Percentiles rank a stretch among this genome's conserved stretches.
These are phyloP conservation scores for Jackrogersella multiformis DNA, from an alignment of 495 filamentous ascomycete genomes.

Conservation along the genomic window DNA sequence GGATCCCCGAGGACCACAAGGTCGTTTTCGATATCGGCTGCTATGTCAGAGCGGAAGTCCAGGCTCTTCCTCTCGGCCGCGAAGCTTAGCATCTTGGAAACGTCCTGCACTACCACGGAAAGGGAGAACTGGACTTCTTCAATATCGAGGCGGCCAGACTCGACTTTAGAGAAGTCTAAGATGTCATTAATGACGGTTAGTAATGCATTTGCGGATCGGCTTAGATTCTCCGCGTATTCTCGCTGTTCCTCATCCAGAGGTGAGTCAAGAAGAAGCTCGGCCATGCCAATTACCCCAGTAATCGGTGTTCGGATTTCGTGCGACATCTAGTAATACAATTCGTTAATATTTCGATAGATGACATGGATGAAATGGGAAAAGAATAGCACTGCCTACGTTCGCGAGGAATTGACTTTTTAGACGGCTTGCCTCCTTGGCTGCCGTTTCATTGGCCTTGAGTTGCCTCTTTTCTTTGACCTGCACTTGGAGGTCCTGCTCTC, in stretches of 20 bases:
- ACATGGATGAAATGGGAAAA: background rate
- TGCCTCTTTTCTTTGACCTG: constrained; percentile 70
- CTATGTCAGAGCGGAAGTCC: constrained; percentile 60
- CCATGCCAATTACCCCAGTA: constrained; percentile 76
- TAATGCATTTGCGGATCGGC: constrained; percentile 81
- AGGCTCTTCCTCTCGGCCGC: constrained; percentile 68
- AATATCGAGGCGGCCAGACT: constrained; percentile 76
- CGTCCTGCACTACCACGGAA: constrained; percentile 73
- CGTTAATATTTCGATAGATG: constrained; percentile 10
- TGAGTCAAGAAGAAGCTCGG: constrained; percentile 75
- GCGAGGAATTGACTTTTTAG: constrained; percentile 76
- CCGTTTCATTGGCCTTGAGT: constrained; percentile 70
- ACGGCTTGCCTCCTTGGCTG: constrained; percentile 73
- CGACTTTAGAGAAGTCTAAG: constrained; percentile 87
- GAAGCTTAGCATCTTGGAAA: constrained; percentile 71
- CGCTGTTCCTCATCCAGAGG: constrained; percentile 71
- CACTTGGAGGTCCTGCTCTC: constrained; percentile 63
- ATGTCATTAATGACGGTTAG: constrained; percentile 91
- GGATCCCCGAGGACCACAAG: constrained; percentile 77
- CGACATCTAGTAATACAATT: constrained; percentile 68
- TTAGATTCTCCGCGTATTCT: constrained; percentile 80
- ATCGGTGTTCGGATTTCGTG: constrained; percentile 85
- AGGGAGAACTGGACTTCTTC: constrained; percentile 84
- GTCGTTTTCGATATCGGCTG: constrained; percentile 50
- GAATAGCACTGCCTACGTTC: constrained; percentile 51